These are phyloP conservation scores for Colletotrichum tabaci DNA, from an alignment of 2,329 filamentous ascomycete genomes.

Conservation along the genomic window DNA sequence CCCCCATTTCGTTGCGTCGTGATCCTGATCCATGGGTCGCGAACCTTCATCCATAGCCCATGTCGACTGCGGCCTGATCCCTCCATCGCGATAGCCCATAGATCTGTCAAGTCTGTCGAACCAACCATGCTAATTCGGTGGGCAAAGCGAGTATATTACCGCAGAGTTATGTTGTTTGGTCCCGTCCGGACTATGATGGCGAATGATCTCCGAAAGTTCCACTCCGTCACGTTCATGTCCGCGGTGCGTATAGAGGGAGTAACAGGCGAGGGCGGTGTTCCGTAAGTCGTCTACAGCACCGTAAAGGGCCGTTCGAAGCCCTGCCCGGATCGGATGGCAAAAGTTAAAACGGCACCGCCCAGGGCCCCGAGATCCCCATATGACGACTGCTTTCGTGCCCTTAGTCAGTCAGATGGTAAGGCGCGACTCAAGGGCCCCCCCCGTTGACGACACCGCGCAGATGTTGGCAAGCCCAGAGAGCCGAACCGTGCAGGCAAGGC, in stretches of 20 bases:
- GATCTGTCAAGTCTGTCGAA: constrained; percentile 17
- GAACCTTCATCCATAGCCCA: constrained; percentile 18
- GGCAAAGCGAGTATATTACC: constrained; percentile 8
- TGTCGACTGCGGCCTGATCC: constrained; percentile 13
- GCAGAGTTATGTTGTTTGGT: constrained; percentile 21
- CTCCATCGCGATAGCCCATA: constrained; percentile 14
- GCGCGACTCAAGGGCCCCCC: constrained; percentile 29
- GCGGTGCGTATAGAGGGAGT: constrained; percentile 2
- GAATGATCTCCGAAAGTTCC: constrained; percentile 30
- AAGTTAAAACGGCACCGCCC: constrained; percentile 29
- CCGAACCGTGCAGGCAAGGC: constrained; percentile 2
- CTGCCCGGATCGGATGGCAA: constrained; percentile 37
- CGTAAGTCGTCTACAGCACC: constrained; percentile 15
- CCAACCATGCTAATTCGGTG: background rate
- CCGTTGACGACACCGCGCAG: constrained; percentile 31
- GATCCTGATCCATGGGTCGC: constrained; percentile 17
- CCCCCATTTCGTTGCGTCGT: constrained; percentile 37
- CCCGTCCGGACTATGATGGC: constrained; percentile 7
- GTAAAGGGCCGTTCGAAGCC: constrained; percentile 14
- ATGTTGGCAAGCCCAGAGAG: constrained; percentile 15
- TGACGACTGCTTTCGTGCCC: constrained; percentile 5
- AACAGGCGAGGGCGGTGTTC: constrained; percentile 25
- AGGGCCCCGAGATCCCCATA: constrained; percentile 26
- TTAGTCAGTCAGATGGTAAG: constrained; percentile 35
- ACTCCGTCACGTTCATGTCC: constrained; percentile 22